Conservation (phyloP, 345 rosid species). For the Populus euphratica region DNA sequence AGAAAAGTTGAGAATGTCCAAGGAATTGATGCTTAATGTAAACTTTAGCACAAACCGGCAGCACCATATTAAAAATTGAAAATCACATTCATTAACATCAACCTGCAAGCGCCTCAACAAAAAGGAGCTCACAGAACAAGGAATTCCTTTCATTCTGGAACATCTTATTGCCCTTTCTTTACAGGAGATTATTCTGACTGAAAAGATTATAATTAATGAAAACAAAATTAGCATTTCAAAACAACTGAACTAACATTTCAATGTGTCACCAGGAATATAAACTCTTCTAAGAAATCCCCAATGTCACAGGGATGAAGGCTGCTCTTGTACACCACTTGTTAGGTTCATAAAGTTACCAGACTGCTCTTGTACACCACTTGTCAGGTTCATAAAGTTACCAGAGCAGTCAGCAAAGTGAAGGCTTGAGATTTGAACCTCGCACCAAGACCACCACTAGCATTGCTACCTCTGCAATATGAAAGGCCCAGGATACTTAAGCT, state of each 20-base stretch:
- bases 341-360: conserved; percentile 23
- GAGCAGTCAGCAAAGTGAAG: conserved; percentile 19
- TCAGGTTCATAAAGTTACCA: conserved; percentile 24
- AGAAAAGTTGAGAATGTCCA: background rate
- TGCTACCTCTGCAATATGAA: conserved; percentile 37
- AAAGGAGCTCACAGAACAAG: conserved; percentile 21
- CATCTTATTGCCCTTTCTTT: conserved; percentile 24
- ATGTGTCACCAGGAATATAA: conserved; percentile 21
- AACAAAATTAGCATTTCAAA: conserved; percentile 33
- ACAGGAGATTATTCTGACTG: conserved; percentile 34
- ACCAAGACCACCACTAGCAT: background rate
- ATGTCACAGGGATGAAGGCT: conserved; percentile 20
- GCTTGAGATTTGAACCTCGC: conserved; percentile 9
- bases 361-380: too few species aligned
- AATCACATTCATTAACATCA: conserved; percentile 5
- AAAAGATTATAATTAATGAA: conserved; percentile 23
- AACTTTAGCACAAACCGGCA: background rate
- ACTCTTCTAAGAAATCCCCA: conserved; percentile 25
- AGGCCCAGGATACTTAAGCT: background rate
- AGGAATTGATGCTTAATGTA: background rate
- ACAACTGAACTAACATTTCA: conserved; percentile 25
- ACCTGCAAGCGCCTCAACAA: background rate
- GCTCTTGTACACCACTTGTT: conserved; percentile 15
- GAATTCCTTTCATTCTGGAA: conserved; percentile 23
- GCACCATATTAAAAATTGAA: background rate